These are phyloP conservation scores for Nicotiana undulata DNA, from an alignment of 257 asterid genomes.

Conservation along the genomic window DNA sequence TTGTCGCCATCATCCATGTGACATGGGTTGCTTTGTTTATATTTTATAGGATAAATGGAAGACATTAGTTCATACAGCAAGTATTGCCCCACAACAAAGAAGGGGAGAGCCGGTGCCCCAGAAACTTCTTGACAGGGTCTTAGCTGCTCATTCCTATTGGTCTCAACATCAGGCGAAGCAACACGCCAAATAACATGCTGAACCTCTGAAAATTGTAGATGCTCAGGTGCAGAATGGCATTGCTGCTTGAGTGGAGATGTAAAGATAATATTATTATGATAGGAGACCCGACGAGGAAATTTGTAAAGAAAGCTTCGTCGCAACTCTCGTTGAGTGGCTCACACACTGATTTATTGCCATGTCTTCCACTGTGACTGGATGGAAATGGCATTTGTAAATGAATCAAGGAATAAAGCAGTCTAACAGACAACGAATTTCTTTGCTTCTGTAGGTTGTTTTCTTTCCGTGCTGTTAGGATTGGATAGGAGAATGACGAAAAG, in stretches of 20 bases:
- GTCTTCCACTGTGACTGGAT: not conserved
- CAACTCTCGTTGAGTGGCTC: not conserved
- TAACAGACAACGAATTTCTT: not conserved
- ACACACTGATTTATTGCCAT: not conserved
- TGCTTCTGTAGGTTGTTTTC: not conserved
- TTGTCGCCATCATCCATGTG: not conserved
- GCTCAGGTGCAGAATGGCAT: not conserved
- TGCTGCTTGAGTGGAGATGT: constrained; percentile 6
- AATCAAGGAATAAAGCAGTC: not conserved
- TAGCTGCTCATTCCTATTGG: constrained; percentile 15
- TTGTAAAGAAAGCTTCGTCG: not conserved
- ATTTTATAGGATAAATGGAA: constrained; percentile 19
- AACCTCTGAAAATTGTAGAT: not conserved
- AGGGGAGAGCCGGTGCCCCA: constrained; percentile 21
- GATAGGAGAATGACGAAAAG: not conserved
- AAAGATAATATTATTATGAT: not conserved
- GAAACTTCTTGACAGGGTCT: constrained; percentile 13
- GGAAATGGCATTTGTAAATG: not conserved
- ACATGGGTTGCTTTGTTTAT: not conserved
- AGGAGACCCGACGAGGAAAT: not conserved
- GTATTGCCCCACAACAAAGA: constrained; percentile 19
- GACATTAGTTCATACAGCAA: constrained; percentile 20
- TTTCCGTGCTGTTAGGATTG: not conserved
- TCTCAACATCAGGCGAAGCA: constrained; percentile 16
- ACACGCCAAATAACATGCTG: constrained; percentile 9